A percentile compares a stretch with the other conserved stretches of the same genome.
Evolutionary conservation across 495 filamentous ascomycete genomes (phyloP).

Genomic region (Penicillium mononematosum): DNA sequence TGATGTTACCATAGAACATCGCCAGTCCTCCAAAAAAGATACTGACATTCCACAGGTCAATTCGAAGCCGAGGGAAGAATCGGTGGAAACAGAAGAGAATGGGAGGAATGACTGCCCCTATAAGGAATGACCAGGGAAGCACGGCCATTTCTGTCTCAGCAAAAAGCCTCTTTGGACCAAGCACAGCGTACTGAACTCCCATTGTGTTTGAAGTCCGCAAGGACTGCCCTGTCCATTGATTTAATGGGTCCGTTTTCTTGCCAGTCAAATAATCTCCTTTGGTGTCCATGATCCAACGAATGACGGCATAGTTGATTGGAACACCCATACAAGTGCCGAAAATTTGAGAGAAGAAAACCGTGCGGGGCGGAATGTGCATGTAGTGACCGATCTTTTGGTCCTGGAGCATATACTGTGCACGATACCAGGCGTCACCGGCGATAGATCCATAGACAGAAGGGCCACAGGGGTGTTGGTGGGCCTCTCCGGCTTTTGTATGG

Average conservation of each 20-base stretch:
- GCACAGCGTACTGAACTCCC: slow-evolving; percentile 54
- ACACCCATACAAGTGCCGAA: slow-evolving; percentile 44
- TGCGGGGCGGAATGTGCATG: slow-evolving; percentile 46
- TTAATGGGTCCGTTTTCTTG: slow-evolving; percentile 47
- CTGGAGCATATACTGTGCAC: slow-evolving; percentile 51
- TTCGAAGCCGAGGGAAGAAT: slow-evolving; percentile 47
- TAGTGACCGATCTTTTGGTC: slow-evolving; percentile 52
- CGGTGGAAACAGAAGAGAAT: slow-evolving; percentile 50
- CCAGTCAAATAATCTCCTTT: slow-evolving; percentile 55
- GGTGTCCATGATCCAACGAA: slow-evolving; percentile 46
- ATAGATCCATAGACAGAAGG: slow-evolving; percentile 53
- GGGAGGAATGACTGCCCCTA: slow-evolving; percentile 49
- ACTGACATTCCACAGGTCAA: slow-evolving; percentile 56
- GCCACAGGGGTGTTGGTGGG: slow-evolving; percentile 51
- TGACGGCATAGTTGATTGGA: slow-evolving; percentile 46
- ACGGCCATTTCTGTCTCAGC: slow-evolving; percentile 45
- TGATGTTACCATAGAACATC: slow-evolving; percentile 42
- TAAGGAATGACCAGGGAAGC: slow-evolving; percentile 56
- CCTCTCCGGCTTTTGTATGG: slow-evolving; percentile 38
- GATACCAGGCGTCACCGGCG: slow-evolving; percentile 51
- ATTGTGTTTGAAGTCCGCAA: slow-evolving; percentile 47
- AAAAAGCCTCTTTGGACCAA: slow-evolving; percentile 55
- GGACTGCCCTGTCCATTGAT: slow-evolving; percentile 57
- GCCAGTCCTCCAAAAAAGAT: slow-evolving; percentile 47
- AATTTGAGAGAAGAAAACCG: slow-evolving; percentile 44